Percentiles rank a stretch among this genome's conserved stretches.
Evolutionary conservation across 345 rosid species (phyloP).

Genomic region (Salix koriyanagi): DNA sequence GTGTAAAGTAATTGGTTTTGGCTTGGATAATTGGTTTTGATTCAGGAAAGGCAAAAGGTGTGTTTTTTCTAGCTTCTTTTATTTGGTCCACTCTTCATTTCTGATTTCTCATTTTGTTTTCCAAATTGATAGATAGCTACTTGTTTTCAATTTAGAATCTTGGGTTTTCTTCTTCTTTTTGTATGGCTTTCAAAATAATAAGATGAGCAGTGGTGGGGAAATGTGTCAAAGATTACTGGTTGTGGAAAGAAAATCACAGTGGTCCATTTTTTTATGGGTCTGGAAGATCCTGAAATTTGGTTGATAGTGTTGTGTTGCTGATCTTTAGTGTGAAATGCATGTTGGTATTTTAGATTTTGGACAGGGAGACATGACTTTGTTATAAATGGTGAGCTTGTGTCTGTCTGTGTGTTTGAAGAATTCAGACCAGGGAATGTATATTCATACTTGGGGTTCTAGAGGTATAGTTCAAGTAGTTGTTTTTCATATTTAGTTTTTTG

Average conservation of each 20-base stretch:
- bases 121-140: neutral
- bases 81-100: neutral
- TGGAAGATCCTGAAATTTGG: constrained; percentile 31
- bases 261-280: neutral
- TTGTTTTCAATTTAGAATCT: neutral
- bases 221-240: neutral
- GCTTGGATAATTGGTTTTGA: neutral
- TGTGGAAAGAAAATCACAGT: neutral
- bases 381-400: neutral
- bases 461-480: neutral
- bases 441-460: neutral
- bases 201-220: neutral
- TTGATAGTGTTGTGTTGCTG: neutral
- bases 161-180: neutral
- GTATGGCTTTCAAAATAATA: neutral
- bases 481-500: neutral
- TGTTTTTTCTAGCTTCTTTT: neutral
- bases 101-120: neutral
- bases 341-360: constrained; percentile 23
- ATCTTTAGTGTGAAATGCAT: neutral
- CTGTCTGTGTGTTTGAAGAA: no score
- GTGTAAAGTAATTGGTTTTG: neutral
- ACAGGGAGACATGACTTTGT: neutral
- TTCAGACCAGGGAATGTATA: neutral
- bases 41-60: constrained; percentile 17